Conservation (phyloP, 2,329 filamentous ascomycete genomes). For the Mycosphaerella sp. region DNA sequence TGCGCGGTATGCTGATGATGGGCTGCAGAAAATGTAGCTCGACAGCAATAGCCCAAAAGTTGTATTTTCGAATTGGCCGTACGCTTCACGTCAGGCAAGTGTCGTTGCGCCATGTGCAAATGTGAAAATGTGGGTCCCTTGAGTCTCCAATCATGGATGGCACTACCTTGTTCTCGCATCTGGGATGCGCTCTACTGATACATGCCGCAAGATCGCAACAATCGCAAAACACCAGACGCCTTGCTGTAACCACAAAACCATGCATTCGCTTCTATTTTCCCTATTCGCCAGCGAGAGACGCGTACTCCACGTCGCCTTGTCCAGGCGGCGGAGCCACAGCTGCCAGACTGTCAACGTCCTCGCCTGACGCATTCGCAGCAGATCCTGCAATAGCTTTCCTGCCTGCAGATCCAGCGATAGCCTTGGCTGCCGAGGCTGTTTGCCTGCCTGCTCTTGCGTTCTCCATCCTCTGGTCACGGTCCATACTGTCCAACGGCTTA, state of each 20-base stretch:
- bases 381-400: conserved; percentile 27
- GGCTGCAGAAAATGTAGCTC: too few species aligned
- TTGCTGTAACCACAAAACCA: conserved; percentile 8
- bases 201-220: too few species aligned
- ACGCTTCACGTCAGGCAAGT: too few species aligned
- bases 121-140: too few species aligned
- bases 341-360: conserved; percentile 40
- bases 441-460: conserved; percentile 73
- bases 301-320: conserved; percentile 70
- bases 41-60: too few species aligned
- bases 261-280: not conserved
- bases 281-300: conserved; percentile 74
- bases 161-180: too few species aligned
- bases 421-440: conserved; percentile 33
- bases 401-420: conserved; percentile 25
- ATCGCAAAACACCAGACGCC: conserved; percentile 8
- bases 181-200: too few species aligned
- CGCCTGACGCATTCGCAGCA: conserved; percentile 40
- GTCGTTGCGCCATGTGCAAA: too few species aligned
- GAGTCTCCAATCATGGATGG: too few species aligned
- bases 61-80: too few species aligned
- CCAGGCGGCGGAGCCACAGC: conserved; percentile 73
- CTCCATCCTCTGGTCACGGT: conserved; percentile 73
- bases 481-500: conserved; percentile 85
- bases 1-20: too few species aligned